Conservation (phyloP, 441 rosid species). For the Eutrema salsugineum region DNA sequence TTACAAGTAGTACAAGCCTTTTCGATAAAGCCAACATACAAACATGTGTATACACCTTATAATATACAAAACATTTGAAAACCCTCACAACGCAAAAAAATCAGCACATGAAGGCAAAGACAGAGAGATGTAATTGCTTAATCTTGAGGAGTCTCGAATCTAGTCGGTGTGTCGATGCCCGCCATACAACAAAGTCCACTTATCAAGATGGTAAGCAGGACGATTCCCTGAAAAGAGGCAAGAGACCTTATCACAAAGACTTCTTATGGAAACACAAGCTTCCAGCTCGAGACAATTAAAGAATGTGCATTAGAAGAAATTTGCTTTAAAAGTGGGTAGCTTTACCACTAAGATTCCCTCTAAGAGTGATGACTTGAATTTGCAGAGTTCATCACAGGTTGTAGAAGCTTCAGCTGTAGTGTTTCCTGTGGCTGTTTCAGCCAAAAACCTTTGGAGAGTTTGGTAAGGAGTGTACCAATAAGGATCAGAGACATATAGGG, state of each 20-base stretch:
- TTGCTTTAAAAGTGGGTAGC: background rate
- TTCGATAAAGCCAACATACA: constrained; percentile 11
- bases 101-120: constrained; percentile 36
- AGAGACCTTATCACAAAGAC: constrained; percentile 21
- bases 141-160: constrained; percentile 88
- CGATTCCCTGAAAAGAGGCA: constrained; percentile 58
- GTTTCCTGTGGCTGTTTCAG: constrained; percentile 46
- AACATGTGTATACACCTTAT: background rate
- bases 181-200: constrained; percentile 92
- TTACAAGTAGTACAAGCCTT: constrained; percentile 5
- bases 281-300: background rate
- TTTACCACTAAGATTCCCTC: constrained; percentile 76
- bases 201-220: constrained; percentile 75
- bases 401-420: constrained; percentile 30
- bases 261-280: background rate
- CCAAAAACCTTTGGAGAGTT: constrained; percentile 66
- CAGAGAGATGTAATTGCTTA: background rate
- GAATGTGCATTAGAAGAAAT: background rate
- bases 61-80: constrained; percentile 7
- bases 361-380: constrained; percentile 68
- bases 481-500: constrained; percentile 78
- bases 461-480: constrained; percentile 46
- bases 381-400: constrained; percentile 68
- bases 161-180: constrained; percentile 86
- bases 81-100: background rate